A percentile compares a stretch with the other conserved stretches of the same genome.
phyloP scores from a whole-genome alignment of 2,329 filamentous ascomycete genomes.

The Trichoderma asperellum region DNA sequence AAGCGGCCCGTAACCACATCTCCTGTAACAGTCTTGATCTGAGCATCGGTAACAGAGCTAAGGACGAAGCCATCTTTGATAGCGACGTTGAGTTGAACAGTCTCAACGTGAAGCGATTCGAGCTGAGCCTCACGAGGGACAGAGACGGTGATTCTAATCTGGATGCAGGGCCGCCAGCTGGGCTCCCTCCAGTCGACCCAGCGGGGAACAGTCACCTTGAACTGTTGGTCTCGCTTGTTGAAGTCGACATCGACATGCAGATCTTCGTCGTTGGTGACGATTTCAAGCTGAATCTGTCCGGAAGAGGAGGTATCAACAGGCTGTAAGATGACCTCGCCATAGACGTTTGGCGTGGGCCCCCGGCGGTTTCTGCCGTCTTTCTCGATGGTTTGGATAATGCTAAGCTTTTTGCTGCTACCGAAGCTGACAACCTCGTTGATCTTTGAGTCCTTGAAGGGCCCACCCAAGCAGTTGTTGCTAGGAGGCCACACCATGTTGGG shows the following conservation, averaged over 20 bases:
- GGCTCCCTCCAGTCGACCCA: constrained; percentile 40
- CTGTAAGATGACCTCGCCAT: constrained; percentile 53
- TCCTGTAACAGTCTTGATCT: constrained; percentile 46
- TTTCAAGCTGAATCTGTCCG: constrained; percentile 50
- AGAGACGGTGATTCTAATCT: constrained; percentile 53
- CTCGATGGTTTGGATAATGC: constrained; percentile 46
- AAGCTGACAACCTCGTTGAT: constrained; percentile 41
- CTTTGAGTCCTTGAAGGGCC: constrained; percentile 31
- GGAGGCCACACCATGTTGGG: constrained; percentile 38
- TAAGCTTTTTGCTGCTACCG: constrained; percentile 42
- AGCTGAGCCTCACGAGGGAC: constrained; percentile 49
- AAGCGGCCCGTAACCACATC: constrained; percentile 42
- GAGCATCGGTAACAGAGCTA: constrained; percentile 36
- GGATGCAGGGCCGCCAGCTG: constrained; percentile 49
- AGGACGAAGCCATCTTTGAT: constrained; percentile 49
- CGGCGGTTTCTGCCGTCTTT: constrained; percentile 30
- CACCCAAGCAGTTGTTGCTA: constrained; percentile 36
- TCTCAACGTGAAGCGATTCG: constrained; percentile 42
- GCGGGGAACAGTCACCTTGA: constrained; percentile 48
- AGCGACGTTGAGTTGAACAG: constrained; percentile 47
- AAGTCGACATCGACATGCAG: constrained; percentile 43
- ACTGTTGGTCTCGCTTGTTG: constrained; percentile 42
- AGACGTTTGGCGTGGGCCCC: constrained; percentile 44
- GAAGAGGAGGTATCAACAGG: constrained; percentile 39
- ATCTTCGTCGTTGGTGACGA: constrained; percentile 50